These are phyloP conservation scores for Ogataea wickerhamii DNA, from an alignment of 805 yeast genomes.

Conservation along the genomic window DNA sequence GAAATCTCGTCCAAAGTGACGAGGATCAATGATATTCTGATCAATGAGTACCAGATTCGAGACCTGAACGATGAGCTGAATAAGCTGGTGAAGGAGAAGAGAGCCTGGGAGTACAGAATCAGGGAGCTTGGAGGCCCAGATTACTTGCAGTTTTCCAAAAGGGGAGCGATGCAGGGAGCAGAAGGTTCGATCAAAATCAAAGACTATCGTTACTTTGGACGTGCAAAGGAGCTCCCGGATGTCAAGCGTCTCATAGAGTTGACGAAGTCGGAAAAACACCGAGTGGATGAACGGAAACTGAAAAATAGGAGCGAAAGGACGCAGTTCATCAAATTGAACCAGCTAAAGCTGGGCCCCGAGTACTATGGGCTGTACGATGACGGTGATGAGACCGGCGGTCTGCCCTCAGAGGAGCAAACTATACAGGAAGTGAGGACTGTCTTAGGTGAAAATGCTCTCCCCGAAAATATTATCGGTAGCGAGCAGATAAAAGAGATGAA, in stretches of 20 bases:
- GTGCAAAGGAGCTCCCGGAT: constrained; percentile 79
- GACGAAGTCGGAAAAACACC: constrained; percentile 21
- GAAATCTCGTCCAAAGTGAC: constrained; percentile 64
- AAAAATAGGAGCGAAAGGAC: constrained; percentile 14
- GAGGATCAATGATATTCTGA: constrained; percentile 56
- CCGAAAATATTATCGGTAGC: constrained; percentile 7
- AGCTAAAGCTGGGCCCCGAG: constrained; percentile 25
- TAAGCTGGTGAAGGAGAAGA: constrained; percentile 58
- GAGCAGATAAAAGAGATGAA: constrained; percentile 15
- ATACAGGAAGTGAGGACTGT: constrained; percentile 12
- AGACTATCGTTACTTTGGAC: constrained; percentile 75
- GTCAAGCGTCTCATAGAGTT: constrained; percentile 48
- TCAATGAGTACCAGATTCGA: constrained; percentile 60
- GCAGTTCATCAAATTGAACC: constrained; percentile 10
- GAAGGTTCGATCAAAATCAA: constrained; percentile 27
- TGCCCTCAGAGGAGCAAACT: constrained; percentile 12
- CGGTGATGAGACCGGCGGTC: not conserved
- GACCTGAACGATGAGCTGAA: constrained; percentile 75
- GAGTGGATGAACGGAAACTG: constrained; percentile 11
- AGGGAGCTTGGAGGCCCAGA: constrained; percentile 72
- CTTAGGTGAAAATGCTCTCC: constrained; percentile 14
- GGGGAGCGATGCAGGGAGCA: constrained; percentile 3
- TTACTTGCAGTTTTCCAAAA: constrained; percentile 34
- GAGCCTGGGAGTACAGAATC: constrained; percentile 77
- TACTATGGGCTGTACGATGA: constrained; percentile 46